Conservation (phyloP, 352 stramenopile genomes). For the Phytophthora sp. region DNA sequence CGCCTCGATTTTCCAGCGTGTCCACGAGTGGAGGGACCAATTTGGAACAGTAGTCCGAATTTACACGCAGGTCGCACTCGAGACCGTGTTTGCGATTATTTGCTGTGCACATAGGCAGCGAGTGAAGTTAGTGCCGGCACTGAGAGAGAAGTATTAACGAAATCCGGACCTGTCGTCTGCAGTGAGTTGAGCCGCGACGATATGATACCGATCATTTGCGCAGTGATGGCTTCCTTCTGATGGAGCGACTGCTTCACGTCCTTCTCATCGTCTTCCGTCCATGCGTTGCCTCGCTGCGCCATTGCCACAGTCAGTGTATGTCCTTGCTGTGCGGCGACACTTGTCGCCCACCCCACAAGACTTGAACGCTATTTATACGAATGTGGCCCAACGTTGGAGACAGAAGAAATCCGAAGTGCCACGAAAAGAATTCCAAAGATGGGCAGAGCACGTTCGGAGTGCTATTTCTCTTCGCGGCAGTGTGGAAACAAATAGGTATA, state of each 20-base stretch:
- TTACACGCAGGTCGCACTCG: slow-evolving; percentile 74
- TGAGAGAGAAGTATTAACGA: background rate
- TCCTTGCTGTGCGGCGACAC: too few relatives aligned
- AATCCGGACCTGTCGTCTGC: slow-evolving; percentile 54
- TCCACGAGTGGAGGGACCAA: slow-evolving; percentile 67
- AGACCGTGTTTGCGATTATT: slow-evolving; percentile 74
- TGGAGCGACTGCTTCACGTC: slow-evolving; percentile 65
- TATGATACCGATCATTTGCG: slow-evolving; percentile 86
- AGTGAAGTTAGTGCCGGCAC: background rate
- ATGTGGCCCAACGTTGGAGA: too few relatives aligned
- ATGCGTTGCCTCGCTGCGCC: slow-evolving; percentile 29
- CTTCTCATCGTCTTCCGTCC: slow-evolving; percentile 43
- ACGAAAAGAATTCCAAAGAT: too few relatives aligned
- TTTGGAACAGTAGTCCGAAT: slow-evolving; percentile 79
- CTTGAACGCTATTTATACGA: slow-evolving; percentile 1
- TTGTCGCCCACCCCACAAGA: too few relatives aligned
- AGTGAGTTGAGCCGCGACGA: slow-evolving; percentile 68
- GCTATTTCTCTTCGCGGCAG: too few relatives aligned
- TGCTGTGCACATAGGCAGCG: slow-evolving; percentile 31
- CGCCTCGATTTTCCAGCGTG: slow-evolving; percentile 61
- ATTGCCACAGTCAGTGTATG: slow-evolving; percentile 12
- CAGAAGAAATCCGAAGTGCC: too few relatives aligned
- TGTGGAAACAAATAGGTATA: too few relatives aligned
- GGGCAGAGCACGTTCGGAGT: too few relatives aligned
- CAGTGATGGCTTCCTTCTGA: slow-evolving; percentile 79